Conservation (phyloP, 768 basidiomycete genomes). For the Boletus coccyginus region DNA sequence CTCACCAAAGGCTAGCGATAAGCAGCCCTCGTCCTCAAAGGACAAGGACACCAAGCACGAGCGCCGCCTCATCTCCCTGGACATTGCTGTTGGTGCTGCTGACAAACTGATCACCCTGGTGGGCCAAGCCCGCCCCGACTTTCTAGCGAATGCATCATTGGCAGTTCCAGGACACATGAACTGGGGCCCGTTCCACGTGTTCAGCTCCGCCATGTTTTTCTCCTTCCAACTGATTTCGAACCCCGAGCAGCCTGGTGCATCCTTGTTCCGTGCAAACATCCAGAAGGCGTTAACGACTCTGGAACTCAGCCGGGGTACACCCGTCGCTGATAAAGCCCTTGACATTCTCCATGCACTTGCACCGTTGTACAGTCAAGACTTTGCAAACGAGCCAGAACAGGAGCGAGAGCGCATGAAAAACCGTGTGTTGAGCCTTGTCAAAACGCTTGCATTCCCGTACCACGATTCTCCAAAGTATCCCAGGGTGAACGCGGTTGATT, state of each 20-base stretch:
- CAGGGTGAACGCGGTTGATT: slow-evolving; percentile 44
- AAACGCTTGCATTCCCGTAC: slow-evolving; percentile 80
- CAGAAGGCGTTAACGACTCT: slow-evolving; percentile 64
- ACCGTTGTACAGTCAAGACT: slow-evolving; percentile 69
- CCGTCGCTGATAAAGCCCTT: slow-evolving; percentile 72
- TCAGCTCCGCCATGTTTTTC: slow-evolving; percentile 88
- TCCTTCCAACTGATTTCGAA: slow-evolving; percentile 84
- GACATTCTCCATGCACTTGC: slow-evolving; percentile 69
- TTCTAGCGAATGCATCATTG: slow-evolving; percentile 62
- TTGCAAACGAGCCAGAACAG: slow-evolving; percentile 46
- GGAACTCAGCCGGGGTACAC: slow-evolving; percentile 59
- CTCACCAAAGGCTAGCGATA: slow-evolving; percentile 25
- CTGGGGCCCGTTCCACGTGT: slow-evolving; percentile 82
- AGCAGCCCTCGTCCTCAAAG: slow-evolving; percentile 30
- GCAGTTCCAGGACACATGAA: slow-evolving; percentile 81
- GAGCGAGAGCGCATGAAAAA: slow-evolving; percentile 58
- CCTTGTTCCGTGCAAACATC: slow-evolving; percentile 73
- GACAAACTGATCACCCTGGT: slow-evolving; percentile 78
- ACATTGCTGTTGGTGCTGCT: slow-evolving; percentile 73
- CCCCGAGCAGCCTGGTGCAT: slow-evolving; percentile 76
- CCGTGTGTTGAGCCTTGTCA: slow-evolving; percentile 61
- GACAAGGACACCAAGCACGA: slow-evolving; percentile 32
- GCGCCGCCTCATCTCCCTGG: slow-evolving; percentile 56
- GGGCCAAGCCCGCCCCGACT: slow-evolving; percentile 72
- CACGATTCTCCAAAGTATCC: slow-evolving; percentile 61